A percentile compares a stretch with the other conserved stretches of the same genome.
Evolutionary conservation across 169 alveolate species (phyloP).

Genomic region (Babesia ovis): DNA sequence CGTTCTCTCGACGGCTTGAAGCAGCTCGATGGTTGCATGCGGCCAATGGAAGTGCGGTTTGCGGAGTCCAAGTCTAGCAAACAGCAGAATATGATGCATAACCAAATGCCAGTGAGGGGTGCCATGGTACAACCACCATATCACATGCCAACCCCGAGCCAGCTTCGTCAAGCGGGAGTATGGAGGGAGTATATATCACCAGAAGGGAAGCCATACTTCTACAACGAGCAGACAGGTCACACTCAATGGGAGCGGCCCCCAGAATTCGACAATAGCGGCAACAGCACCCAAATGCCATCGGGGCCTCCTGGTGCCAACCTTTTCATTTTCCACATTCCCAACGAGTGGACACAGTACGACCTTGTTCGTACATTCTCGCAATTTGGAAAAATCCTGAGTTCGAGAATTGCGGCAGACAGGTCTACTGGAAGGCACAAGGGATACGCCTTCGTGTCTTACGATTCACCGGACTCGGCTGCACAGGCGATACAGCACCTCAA

Average conservation of each 20-base stretch:
- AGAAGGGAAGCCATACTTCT: constrained; percentile 85
- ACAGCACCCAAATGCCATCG: constrained; percentile 24
- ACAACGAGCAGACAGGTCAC: constrained; percentile 81
- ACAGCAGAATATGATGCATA: constrained; percentile 46
- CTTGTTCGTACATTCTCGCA: constrained; percentile 81
- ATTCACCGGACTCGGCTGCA: constrained; percentile 84
- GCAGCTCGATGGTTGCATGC: constrained; percentile 79
- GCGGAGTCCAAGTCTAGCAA: constrained; percentile 80
- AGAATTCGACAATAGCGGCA: constrained; percentile 74
- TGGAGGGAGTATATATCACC: constrained; percentile 86
- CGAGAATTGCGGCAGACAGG: constrained; percentile 88
- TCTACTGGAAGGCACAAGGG: constrained; percentile 88
- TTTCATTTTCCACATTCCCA: constrained; percentile 91
- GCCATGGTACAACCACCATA: constrained; percentile 30
- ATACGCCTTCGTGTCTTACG: constrained; percentile 89
- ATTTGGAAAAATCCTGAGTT: constrained; percentile 86
- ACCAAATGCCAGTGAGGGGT: neutral
- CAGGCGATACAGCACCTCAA: constrained; percentile 88
- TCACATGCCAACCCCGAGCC: constrained; percentile 65
- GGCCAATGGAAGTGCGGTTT: constrained; percentile 88
- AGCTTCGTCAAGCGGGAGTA: constrained; percentile 82
- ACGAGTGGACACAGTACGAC: constrained; percentile 88
- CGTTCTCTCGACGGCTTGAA: constrained; percentile 76
- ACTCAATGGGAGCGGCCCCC: constrained; percentile 91
- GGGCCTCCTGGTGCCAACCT: constrained; percentile 93